Evolutionary conservation across 345 rosid species (phyloP).

Genomic region (thale cress (Arabidopsis thaliana)): DNA sequence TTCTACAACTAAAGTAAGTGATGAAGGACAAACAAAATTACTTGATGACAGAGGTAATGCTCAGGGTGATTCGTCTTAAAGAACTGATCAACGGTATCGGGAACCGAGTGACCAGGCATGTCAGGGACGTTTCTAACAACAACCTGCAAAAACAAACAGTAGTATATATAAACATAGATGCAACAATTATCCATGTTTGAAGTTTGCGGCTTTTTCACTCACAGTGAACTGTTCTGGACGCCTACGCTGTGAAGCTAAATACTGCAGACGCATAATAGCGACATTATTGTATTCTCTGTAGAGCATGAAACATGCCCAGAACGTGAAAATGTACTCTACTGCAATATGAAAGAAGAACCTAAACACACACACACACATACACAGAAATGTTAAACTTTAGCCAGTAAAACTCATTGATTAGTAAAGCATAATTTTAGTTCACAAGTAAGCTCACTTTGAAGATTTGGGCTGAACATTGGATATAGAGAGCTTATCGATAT

Average conservation of each 20-base stretch:
- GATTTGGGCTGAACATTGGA: constrained; percentile 89
- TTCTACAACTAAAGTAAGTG: not conserved
- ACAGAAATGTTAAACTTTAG: not conserved
- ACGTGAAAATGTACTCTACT: constrained; percentile 77
- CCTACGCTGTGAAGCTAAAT: constrained; percentile 79
- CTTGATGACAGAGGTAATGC: constrained; percentile 93
- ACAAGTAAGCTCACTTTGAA: constrained; percentile 53
- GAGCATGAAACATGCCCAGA: constrained; percentile 92
- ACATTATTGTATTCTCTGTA: constrained; percentile 83
- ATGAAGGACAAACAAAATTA: constrained; percentile 28
- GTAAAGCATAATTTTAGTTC: not conserved
- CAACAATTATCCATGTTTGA: not conserved
- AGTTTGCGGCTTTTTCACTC: constrained; percentile 47
- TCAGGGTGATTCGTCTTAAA: constrained; percentile 84
- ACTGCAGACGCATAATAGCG: constrained; percentile 78
- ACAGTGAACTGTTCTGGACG: constrained; percentile 93
- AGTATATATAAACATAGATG: not conserved
- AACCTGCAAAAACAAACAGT: constrained; percentile 57
- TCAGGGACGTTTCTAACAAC: constrained; percentile 87
- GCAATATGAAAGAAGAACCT: constrained; percentile 95
- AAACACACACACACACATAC: constrained; percentile 13
- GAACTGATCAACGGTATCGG: constrained; percentile 76
- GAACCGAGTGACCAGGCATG: constrained; percentile 57
- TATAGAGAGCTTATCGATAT: constrained; percentile 93
- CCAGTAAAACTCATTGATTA: not conserved